phyloP scores from a whole-genome alignment of 164 flowering plant species.

The Protea cynaroides region DNA sequence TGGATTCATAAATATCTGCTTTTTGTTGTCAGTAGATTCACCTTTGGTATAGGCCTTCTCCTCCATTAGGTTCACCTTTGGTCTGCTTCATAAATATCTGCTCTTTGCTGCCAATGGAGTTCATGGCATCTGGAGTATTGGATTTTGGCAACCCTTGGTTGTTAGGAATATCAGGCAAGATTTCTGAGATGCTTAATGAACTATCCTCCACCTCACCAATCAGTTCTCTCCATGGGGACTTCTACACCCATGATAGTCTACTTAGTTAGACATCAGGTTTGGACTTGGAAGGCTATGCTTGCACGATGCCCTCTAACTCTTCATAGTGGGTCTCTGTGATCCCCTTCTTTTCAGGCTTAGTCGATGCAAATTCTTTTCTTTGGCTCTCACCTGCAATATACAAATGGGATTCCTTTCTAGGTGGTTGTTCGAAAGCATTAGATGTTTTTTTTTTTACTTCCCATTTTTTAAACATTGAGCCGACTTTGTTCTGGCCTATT shows the following conservation, averaged over 20 bases:
- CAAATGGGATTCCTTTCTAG: slow-evolving; percentile 37
- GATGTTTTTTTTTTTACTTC: slow-evolving; percentile 3
- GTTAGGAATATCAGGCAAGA: slow-evolving; percentile 29
- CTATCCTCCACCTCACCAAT: slow-evolving; percentile 29
- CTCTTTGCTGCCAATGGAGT: neutral
- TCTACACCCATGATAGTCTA: slow-evolving; percentile 41
- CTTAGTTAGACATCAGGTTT: slow-evolving; percentile 17
- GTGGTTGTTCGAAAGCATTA: neutral
- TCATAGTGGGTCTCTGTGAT: slow-evolving; percentile 6
- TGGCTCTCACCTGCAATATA: slow-evolving; percentile 11
- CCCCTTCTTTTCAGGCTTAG: slow-evolving; percentile 14
- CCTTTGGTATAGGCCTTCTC: no score
- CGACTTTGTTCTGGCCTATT: slow-evolving; percentile 5
- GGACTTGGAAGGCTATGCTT: slow-evolving; percentile 10
- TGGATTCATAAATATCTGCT: no score
- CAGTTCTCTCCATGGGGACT: slow-evolving; percentile 64
- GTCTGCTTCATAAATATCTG: slow-evolving; percentile 4
- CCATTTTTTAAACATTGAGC: slow-evolving; percentile 19
- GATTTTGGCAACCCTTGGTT: slow-evolving; percentile 18
- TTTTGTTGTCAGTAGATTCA: no score
- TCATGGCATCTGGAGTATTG: slow-evolving; percentile 2
- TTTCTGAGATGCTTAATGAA: slow-evolving; percentile 58
- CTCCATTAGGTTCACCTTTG: slow-evolving; percentile 8
- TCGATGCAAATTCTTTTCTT: slow-evolving; percentile 13
- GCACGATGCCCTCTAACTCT: slow-evolving; percentile 8